Conservation (phyloP, 192 early-diverging fungal species). For the Entomortierella chlamydospora region DNA sequence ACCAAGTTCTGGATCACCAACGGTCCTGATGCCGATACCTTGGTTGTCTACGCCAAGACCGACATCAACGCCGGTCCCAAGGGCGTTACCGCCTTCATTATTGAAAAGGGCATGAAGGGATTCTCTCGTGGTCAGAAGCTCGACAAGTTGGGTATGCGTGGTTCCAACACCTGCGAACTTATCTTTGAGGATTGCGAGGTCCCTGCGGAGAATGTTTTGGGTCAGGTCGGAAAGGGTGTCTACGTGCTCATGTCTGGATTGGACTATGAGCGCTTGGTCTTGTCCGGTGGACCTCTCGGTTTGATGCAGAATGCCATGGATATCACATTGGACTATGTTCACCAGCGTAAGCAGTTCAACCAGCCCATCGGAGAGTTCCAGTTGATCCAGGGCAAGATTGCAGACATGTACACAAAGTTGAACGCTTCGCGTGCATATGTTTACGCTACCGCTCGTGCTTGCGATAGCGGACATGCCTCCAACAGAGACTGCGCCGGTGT, state of each 20-base stretch:
- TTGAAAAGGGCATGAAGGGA: slow-evolving; percentile 90
- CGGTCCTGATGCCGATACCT: slow-evolving; percentile 88
- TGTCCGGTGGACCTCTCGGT: slow-evolving; percentile 90
- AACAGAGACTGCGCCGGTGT: slow-evolving; percentile 95
- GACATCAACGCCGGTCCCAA: slow-evolving; percentile 79
- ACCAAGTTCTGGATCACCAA: slow-evolving; percentile 99
- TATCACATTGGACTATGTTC: slow-evolving; percentile 84
- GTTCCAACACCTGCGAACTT: slow-evolving; percentile 94
- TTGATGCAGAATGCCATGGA: slow-evolving; percentile 93
- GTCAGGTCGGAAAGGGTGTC: slow-evolving; percentile 85
- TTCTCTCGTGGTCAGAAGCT: slow-evolving; percentile 89
- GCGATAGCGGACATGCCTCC: slow-evolving; percentile 80
- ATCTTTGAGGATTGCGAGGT: slow-evolving; percentile 95
- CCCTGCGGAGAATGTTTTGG: slow-evolving; percentile 90
- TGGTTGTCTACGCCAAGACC: slow-evolving; percentile 96
- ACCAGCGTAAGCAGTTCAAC: slow-evolving; percentile 90
- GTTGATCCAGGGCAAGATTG: slow-evolving; percentile 94
- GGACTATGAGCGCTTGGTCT: slow-evolving; percentile 88
- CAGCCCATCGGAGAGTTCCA: slow-evolving; percentile 89
- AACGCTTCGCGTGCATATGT: slow-evolving; percentile 91
- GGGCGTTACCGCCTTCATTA: slow-evolving; percentile 94
- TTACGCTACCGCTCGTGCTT: slow-evolving; percentile 90
- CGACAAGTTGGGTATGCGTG: slow-evolving; percentile 97
- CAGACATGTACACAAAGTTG: slow-evolving; percentile 98
- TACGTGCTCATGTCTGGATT: slow-evolving; percentile 98